Conservation (phyloP, 805 yeast genomes). For the Candida awuae region DNA sequence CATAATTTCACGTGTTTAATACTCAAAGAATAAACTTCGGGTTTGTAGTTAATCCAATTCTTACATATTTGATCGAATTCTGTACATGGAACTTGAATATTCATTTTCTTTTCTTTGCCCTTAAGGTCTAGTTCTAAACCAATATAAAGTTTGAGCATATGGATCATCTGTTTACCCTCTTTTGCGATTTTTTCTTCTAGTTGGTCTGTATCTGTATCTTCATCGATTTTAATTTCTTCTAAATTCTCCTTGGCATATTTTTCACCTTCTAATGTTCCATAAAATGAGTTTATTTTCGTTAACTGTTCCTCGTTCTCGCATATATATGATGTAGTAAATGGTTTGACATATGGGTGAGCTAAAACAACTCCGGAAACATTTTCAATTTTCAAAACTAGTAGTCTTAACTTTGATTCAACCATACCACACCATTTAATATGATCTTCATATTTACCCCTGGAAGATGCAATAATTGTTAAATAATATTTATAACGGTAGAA, state of each 20-base stretch:
- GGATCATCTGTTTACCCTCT: constrained; percentile 32
- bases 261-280: constrained; percentile 55
- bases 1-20: constrained; percentile 68
- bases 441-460: constrained; percentile 67
- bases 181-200: constrained; percentile 21
- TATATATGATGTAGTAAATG: constrained; percentile 48
- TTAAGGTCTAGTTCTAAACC: constrained; percentile 57
- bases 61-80: constrained; percentile 81
- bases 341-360: constrained; percentile 87
- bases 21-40: constrained; percentile 48
- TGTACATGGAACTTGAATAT: constrained; percentile 81
- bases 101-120: constrained; percentile 57
- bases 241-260: constrained; percentile 30
- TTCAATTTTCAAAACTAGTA: constrained; percentile 79
- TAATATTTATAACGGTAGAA: constrained; percentile 82
- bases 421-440: constrained; percentile 89
- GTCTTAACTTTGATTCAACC: constrained; percentile 80
- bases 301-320: constrained; percentile 36
- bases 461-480: constrained; percentile 70
- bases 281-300: constrained; percentile 27
- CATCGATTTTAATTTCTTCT: constrained; percentile 26
- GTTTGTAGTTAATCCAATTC: constrained; percentile 60
- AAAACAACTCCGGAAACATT: constrained; percentile 61
- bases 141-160: constrained; percentile 68
- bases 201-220: constrained; percentile 24